phyloP scores from a whole-genome alignment of 2,329 filamentous ascomycete species.

The Fusarium aywerte region DNA sequence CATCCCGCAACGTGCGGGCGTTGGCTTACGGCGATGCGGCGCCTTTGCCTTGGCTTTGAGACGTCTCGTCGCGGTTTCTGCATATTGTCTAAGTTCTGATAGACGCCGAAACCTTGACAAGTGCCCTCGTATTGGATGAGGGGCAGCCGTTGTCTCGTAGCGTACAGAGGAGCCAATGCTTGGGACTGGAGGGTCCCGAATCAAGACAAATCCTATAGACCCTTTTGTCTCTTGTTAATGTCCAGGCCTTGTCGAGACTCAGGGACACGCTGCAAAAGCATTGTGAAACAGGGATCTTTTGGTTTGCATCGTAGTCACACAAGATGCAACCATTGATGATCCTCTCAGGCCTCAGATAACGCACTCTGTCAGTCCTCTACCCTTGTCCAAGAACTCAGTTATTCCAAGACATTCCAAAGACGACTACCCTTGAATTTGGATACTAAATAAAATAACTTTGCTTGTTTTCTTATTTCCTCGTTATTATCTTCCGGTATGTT shows the following conservation, averaged over 20 bases:
- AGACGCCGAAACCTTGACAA: conserved; percentile 25
- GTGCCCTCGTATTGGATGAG: conserved; percentile 13
- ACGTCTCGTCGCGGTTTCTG: conserved; percentile 2
- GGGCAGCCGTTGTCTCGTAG: conserved; percentile 36
- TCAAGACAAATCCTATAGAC: neutral
- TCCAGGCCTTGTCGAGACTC: neutral
- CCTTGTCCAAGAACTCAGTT: neutral
- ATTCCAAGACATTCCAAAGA: conserved; percentile 11
- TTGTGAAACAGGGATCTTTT: conserved; percentile 18
- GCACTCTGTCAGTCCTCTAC: neutral
- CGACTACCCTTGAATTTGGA: neutral
- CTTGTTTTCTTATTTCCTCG: neutral
- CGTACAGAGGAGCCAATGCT: conserved; percentile 21
- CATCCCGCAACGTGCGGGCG: conserved; percentile 41
- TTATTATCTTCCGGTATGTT: conserved; percentile 4
- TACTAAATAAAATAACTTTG: neutral
- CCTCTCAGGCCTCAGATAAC: conserved; percentile 5
- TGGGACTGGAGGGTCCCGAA: neutral
- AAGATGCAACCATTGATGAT: conserved; percentile 12
- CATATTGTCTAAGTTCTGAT: conserved; percentile 20
- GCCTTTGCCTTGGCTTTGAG: conserved; percentile 23
- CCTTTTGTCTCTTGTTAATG: conserved; percentile 18
- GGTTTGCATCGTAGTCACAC: conserved; percentile 7
- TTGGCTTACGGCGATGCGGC: conserved; percentile 22
- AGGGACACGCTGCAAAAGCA: conserved; percentile 17